phyloP scores from a whole-genome alignment of 1,139 yeast species.

The Blastobotrys petasosporus region DNA sequence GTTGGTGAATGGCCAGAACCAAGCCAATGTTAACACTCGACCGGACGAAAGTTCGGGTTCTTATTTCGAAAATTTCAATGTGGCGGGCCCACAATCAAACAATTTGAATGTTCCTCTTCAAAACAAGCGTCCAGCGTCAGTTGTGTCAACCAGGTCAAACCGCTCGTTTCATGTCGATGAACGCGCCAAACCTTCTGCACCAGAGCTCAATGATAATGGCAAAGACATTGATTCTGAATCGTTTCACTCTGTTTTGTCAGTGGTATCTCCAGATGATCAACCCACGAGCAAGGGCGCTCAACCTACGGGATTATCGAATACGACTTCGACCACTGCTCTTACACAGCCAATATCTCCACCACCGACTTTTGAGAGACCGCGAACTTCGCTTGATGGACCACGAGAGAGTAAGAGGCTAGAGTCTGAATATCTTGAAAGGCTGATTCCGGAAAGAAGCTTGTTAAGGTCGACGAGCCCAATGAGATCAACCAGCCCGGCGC shows the following conservation, averaged over 20 bases:
- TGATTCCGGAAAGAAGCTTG: constrained; percentile 21
- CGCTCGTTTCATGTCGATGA: constrained; percentile 7
- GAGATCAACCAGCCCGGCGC: constrained; percentile 1
- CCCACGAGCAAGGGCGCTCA: no score
- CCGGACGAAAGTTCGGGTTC: constrained; percentile 6
- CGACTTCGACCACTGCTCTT: not conserved
- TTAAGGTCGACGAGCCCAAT: constrained; percentile 16
- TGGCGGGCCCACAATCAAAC: not conserved
- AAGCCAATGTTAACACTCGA: not conserved
- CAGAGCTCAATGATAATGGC: constrained; percentile 5
- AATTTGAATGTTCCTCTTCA: not conserved
- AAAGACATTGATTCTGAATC: constrained; percentile 1
- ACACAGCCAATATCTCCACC: no score
- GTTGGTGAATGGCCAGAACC: not conserved
- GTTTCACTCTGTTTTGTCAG: no score
- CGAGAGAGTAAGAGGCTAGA: not conserved
- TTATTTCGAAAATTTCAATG: constrained; percentile 3
- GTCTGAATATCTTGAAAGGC: constrained; percentile 4
- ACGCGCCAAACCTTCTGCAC: not conserved
- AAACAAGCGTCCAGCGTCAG: constrained; percentile 3
- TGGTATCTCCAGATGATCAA: no score
- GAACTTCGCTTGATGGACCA: no score
- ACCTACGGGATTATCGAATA: not conserved
- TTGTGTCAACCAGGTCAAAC: constrained; percentile 4
- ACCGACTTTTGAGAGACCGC: no score